Evolutionary conservation across 306 rosid species (phyloP), one percentile per base, ranked within the genome.

Genomic region (Fagus crenata): DNA sequence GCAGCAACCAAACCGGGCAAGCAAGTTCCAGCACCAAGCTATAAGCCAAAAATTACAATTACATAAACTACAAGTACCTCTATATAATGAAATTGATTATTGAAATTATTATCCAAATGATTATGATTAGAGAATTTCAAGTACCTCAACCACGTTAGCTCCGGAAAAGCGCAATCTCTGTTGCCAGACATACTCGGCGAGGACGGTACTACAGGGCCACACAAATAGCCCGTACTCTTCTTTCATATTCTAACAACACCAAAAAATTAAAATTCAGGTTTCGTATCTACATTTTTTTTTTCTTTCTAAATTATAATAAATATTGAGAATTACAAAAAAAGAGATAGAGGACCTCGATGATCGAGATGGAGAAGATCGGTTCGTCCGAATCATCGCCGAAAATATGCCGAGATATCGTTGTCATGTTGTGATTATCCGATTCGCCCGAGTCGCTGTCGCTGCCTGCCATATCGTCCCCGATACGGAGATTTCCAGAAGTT

Each of bases 1-100:
- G 90, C 92, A 0, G 98, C 98, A 74, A 89, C 96, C 85, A 91
- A 84, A 40, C 98, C 93, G 3, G 96, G 93, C 90, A 89, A 82
- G 64, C 92, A 87, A 76, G 96, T 93, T 69, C 98, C 97, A 53
- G 92, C 96, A 58, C 97, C 98, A 40, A 93, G 88, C 98, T 91
- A 78, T 80, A 58, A 43, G 15, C 46, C 12, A 35, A 72, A 69
- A 14, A 67, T 49, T 35, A 56, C 51, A 36, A 55, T 70, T 33
- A 2, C 18, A 49, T n/a, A 7, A 71, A 71, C 7, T 0, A 22
- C 28, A 22, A 22, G 0, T 22, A 22, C 28, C 28, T 22, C 28
- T 5, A 42, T 7, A 6, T 7, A 42, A 42, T 42, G 49, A 42
- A 42, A 42, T 42, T 42, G 61, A 55, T n/a, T 18, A 67, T 39